Evolutionary conservation across 2,329 filamentous ascomycete genomes (phyloP).

Genomic region (Trichoderma citrinoviride): DNA sequence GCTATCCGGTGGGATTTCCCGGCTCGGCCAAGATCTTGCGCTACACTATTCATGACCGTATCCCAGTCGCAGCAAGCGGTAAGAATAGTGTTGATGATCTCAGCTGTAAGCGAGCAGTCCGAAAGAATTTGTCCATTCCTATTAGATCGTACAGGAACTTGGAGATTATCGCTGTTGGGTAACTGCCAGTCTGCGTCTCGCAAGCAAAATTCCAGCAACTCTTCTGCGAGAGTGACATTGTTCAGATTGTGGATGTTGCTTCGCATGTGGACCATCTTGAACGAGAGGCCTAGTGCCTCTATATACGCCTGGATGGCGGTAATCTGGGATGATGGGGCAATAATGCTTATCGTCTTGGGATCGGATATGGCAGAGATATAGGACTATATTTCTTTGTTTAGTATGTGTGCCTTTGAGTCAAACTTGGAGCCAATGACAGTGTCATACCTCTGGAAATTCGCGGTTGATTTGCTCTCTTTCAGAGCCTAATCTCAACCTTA

Average conservation of each 20-base stretch:
- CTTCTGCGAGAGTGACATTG: conserved; percentile 18
- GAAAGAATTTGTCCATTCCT: conserved; percentile 11
- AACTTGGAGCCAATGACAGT: not conserved
- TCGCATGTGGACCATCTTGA: conserved; percentile 25
- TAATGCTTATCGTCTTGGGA: conserved; percentile 21
- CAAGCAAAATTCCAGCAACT: conserved; percentile 10
- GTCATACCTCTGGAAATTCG: not conserved
- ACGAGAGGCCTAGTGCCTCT: conserved; percentile 21
- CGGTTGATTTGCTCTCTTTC: not conserved
- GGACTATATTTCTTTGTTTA: conserved; percentile 6
- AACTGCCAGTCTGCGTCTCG: not conserved
- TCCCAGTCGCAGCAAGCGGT: conserved; percentile 24
- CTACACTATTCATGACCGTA: conserved; percentile 19
- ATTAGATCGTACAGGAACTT: conserved; percentile 23
- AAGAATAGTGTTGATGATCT: conserved; percentile 24
- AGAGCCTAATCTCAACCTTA: not conserved
- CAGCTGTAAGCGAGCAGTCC: conserved; percentile 17
- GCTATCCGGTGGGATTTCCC: conserved; percentile 20
- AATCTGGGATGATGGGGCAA: conserved; percentile 22
- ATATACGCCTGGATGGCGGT: conserved; percentile 17
- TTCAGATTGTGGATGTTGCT: conserved; percentile 24
- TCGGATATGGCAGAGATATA: conserved; percentile 25
- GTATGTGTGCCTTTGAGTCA: not conserved
- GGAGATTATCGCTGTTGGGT: conserved; percentile 9
- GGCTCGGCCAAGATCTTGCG: conserved; percentile 20